Conservation (phyloP, 1,139 yeast species). For the Tardiomyces depauwii region DNA sequence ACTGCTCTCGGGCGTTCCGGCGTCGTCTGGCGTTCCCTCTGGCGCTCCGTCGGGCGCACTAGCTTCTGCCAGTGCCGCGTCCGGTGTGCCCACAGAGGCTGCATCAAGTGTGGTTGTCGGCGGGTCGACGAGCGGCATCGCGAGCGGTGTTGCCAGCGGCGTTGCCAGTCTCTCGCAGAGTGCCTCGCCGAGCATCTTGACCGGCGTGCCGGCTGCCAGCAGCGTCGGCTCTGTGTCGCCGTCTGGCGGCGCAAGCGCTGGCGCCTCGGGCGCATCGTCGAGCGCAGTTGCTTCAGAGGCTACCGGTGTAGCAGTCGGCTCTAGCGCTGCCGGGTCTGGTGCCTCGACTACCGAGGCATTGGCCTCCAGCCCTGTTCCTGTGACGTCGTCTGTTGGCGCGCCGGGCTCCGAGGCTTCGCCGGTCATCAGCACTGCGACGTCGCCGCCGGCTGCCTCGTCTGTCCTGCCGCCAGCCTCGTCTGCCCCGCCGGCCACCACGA, state of each 20-base stretch:
- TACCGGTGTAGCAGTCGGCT: constrained; percentile 8
- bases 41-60: no score
- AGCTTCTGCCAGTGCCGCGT: no score
- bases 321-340: no score
- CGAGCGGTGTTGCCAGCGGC: not conserved
- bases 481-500: constrained; percentile 5
- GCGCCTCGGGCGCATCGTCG: no score
- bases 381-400: constrained; percentile 7
- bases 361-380: constrained; percentile 7
- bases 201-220: constrained; percentile 3
- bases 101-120: no score
- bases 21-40: no score
- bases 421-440: constrained; percentile 6
- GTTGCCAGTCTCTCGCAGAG: not conserved
- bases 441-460: constrained; percentile 4
- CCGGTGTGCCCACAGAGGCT: no score
- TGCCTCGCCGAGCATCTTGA: no score
- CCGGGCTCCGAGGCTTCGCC: constrained; percentile 5
- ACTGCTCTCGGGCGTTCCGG: no score
- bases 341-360: no score
- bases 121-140: not conserved
- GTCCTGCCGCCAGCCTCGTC: constrained; percentile 2
- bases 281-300: no score
- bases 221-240: constrained; percentile 5
- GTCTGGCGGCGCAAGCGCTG: no score